Percentiles rank a stretch among this genome's conserved stretches.
Conservation (phyloP, 169 alveolate genomes). For the Neospora caninum region DNA sequence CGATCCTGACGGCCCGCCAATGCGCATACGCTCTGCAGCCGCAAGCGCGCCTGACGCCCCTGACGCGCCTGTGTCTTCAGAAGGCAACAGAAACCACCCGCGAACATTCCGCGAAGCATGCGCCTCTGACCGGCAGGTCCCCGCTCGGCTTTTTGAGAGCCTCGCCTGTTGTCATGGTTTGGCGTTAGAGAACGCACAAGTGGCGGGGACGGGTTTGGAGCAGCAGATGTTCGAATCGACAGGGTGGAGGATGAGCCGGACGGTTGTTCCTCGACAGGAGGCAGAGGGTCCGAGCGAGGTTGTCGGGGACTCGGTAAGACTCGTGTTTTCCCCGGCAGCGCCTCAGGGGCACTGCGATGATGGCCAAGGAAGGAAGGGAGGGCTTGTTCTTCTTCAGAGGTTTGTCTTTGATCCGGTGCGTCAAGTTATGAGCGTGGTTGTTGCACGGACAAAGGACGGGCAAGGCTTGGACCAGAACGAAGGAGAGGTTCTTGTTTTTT, state of each 20-base stretch:
- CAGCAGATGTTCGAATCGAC: conserved; percentile 26
- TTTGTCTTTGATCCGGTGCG: not conserved
- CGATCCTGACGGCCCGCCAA: not conserved
- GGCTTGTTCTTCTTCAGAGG: conserved; percentile 8
- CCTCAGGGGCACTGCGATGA: not conserved
- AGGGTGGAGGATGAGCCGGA: not conserved
- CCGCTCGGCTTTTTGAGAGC: not conserved
- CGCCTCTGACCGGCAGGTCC: not conserved
- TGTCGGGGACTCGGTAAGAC: not conserved
- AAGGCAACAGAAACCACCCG: not conserved
- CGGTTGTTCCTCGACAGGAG: not conserved
- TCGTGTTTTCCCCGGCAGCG: not conserved
- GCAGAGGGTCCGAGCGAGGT: not conserved
- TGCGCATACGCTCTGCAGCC: not conserved
- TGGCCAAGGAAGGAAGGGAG: not conserved
- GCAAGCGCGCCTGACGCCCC: not conserved
- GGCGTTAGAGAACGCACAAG: not conserved
- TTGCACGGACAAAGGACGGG: not conserved
- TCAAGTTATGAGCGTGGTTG: conserved; percentile 42
- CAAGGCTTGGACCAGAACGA: not conserved
- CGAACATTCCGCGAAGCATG: not conserved
- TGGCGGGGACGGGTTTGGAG: not conserved
- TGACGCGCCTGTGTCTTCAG: not conserved
- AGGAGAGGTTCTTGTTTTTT: not conserved
- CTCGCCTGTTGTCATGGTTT: conserved; percentile 5